Conservation (phyloP, 345 rosid species). For the Populus euphratica region DNA sequence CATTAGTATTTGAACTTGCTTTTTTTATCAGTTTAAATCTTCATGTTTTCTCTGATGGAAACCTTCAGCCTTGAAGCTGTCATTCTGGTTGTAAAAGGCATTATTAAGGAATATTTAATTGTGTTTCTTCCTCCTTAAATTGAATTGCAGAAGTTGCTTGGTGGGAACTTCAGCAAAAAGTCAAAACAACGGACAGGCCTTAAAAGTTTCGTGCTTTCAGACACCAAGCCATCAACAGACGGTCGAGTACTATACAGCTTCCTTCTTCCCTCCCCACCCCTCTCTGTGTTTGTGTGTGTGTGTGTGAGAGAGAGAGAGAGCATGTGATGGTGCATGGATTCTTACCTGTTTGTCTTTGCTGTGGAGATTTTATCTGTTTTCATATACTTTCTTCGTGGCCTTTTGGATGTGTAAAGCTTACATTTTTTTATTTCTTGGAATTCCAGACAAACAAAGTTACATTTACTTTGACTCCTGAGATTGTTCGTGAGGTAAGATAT, state of each 20-base stretch:
- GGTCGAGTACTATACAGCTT: constrained; percentile 57
- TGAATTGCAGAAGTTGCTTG: constrained; percentile 64
- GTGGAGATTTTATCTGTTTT: neutral
- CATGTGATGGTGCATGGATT: neutral
- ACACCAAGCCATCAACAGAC: constrained; percentile 71
- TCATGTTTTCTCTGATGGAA: neutral
- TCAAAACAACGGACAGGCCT: constrained; percentile 75
- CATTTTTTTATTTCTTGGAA: constrained; percentile 8
- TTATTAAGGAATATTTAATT: constrained; percentile 3
- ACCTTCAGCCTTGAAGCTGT: neutral
- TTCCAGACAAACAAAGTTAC: constrained; percentile 90
- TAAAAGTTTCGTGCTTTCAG: constrained; percentile 83
- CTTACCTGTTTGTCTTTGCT: neutral
- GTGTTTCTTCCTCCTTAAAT: constrained; percentile 15
- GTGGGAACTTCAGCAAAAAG: constrained; percentile 55
- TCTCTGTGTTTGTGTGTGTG: neutral
- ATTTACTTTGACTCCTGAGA: constrained; percentile 79
- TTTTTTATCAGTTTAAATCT: constrained; percentile 1
- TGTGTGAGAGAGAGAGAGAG: too few species aligned
- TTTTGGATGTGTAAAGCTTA: neutral
- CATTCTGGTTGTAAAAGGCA: neutral
- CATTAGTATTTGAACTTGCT: neutral
- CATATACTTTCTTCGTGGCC: neutral
- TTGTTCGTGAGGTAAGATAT: constrained; percentile 69
- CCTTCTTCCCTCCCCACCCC: neutral